Evolutionary conservation across 345 rosid species (phyloP).

Genomic region (Eucalyptus leucophloia): DNA sequence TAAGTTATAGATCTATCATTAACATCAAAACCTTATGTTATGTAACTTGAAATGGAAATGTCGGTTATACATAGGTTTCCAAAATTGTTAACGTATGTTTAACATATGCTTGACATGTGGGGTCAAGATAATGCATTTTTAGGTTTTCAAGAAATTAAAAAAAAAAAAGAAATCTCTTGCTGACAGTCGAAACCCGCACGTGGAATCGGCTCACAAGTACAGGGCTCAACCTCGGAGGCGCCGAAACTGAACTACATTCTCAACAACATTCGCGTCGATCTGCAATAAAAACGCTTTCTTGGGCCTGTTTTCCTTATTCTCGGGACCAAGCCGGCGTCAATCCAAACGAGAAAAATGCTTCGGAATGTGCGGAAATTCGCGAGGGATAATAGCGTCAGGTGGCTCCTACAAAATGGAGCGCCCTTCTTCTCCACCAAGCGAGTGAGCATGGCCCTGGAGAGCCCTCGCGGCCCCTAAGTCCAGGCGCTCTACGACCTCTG

Average conservation of each 20-base stretch:
- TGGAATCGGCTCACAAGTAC: neutral
- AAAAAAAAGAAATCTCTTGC: neutral
- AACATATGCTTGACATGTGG: too few relatives aligned
- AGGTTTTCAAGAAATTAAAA: neutral
- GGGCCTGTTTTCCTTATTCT: neutral
- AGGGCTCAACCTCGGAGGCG: neutral
- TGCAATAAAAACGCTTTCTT: neutral
- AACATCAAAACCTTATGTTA: neutral
- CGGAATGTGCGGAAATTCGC: neutral
- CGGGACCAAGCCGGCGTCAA: neutral
- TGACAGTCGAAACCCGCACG: neutral
- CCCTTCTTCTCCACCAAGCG: neutral
- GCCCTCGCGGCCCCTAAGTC: constrained; percentile 19
- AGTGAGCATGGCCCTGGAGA: neutral
- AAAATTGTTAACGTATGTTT: neutral
- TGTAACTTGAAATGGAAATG: neutral
- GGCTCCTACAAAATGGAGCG: neutral
- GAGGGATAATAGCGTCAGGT: neutral
- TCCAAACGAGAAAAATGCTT: neutral
- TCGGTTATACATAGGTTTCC: neutral
- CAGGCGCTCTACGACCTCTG: constrained; percentile 66
- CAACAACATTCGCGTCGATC: neutral
- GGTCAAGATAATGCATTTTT: neutral
- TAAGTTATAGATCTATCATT: too few relatives aligned
- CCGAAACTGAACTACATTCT: neutral